Conservation (phyloP, 1,139 yeast genomes). For the Pichia sp. region DNA sequence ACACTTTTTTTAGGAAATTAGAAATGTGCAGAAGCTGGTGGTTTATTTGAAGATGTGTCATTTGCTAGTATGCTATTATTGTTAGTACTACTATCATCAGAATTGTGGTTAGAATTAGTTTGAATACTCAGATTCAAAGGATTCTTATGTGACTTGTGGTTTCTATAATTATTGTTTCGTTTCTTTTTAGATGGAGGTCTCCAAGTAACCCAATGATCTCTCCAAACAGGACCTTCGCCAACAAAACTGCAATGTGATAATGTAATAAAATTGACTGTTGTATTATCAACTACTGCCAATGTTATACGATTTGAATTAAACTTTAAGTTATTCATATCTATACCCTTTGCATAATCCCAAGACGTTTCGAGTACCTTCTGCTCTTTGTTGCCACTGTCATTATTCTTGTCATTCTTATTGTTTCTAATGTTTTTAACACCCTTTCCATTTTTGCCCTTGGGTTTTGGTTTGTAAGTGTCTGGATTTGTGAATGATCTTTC, state of each 20-base stretch:
- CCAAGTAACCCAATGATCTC: conserved; percentile 24
- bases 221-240: conserved; percentile 31
- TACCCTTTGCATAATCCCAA: conserved; percentile 19
- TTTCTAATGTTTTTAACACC: conserved; percentile 26
- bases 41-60: not conserved
- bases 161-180: not conserved
- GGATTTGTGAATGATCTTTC: conserved; percentile 23
- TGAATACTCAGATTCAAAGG: not conserved
- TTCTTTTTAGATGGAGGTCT: conserved; percentile 12
- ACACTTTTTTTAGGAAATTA: not conserved
- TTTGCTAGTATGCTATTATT: not conserved
- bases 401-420: conserved; percentile 17
- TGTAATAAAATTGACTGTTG: conserved; percentile 60
- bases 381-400: conserved; percentile 25
- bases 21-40: not conserved
- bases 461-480: conserved; percentile 6
- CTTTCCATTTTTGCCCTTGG: conserved; percentile 8
- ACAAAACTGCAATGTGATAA: conserved; percentile 56
- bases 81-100: not conserved
- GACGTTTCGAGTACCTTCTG: conserved; percentile 23
- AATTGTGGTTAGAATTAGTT: not conserved
- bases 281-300: conserved; percentile 65
- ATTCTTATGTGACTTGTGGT: not conserved
- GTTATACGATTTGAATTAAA: conserved; percentile 34
- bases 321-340: conserved; percentile 31